Base-by-base conservation (phyloP, 345 rosid genomes). In the Moricandia arvensis region DNA sequence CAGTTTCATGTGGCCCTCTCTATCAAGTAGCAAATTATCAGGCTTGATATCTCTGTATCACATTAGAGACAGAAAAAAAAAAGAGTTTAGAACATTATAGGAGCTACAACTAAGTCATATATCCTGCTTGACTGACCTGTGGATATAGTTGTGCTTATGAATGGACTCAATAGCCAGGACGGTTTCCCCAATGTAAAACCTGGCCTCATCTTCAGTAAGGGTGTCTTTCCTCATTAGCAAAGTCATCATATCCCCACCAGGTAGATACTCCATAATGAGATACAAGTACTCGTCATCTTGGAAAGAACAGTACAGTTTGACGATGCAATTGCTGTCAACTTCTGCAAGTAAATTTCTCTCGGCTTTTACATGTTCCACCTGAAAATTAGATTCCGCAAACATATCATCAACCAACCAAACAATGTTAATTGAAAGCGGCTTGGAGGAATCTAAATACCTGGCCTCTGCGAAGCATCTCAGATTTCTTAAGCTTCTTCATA, bases 241-340 rank as follows among this genome's bases (percentile, higher is more conserved):
- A 75, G 99, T 95, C 99, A 95, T 95, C 97, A 95, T 88, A 85
- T 95, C 99, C 68, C 99, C 99, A 64, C 99, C 99, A 77, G 99
- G 98, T 79, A 95, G 82, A 86, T 95, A 95, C 82, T 95, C 99
- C 99, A 95, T 95, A 54, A 95, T 88, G 34, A 95, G 93, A 78
- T 95, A 95, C 38, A 95, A 82, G 68, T 74, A 95, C 72, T 92
- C 99, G 6, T 94, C 98, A 76, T 94, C 98, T 84, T 94, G 98
- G 71, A 94, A 94, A 73, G 98, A 94, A 76, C 97, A 94, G 84
- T 94, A 94, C 67, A 94, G 77, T 66, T 90, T 94, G 58, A 94
- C 98, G 47, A 94, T 94, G 81, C 98, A 94, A 80, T 91, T 94
- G 74, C 98, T 94, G 71, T 94, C 98, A 80, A 94, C 98, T 83